Base-by-base conservation (phyloP, 2,329 filamentous ascomycete species). In the Botrytis galanthina region DNA sequence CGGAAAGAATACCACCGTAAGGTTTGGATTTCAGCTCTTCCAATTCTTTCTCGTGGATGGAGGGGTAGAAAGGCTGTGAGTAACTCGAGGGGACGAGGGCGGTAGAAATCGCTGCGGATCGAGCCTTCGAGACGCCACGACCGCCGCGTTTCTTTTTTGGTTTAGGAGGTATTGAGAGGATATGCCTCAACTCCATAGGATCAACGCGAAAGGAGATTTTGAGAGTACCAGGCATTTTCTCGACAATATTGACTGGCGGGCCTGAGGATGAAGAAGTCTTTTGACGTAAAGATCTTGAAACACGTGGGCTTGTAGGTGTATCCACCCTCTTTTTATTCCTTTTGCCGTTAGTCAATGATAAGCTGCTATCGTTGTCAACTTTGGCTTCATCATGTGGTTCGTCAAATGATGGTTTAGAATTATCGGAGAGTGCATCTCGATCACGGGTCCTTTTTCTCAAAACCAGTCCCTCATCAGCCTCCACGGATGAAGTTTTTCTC, bases 1-100 rank as follows among this genome's bases (percentile, higher is more conserved):
- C 95, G 0, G 89, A 93, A 42, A 99, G 86, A 70, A 99, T 97
- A 1, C 96, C 96, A 42, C 96, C 96, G 77, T 98, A 99, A 0
- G 96, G 96, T 81, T 97, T 98, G 68, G 92, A 92, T 81, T 97
- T 97, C 57, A 90, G 85, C 79, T 98, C 95, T 74, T 98, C 95
- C 29, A 90, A 90, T 78, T 98, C 95, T 77, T 93, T 93, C 77
- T 98, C 95, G 75, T 92, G 92, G 76, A 98, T 95, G 0, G 93
- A 93, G 60, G 66, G 48, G 83, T 83, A 66, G 76, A 75, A 59
- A 77, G 78, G 29, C 76, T 76, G 72, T 78, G 79, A 46, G 78
- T 80, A 62, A 82, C 80, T 60, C 80, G 64, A 63, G 39, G 42
- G 29, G 35, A 60, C 59, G 51, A 64, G 37, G 7, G 64, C 71